phyloP scores from a whole-genome alignment of 352 stramenopile genomes.

The Phytopythium oedochilum region DNA sequence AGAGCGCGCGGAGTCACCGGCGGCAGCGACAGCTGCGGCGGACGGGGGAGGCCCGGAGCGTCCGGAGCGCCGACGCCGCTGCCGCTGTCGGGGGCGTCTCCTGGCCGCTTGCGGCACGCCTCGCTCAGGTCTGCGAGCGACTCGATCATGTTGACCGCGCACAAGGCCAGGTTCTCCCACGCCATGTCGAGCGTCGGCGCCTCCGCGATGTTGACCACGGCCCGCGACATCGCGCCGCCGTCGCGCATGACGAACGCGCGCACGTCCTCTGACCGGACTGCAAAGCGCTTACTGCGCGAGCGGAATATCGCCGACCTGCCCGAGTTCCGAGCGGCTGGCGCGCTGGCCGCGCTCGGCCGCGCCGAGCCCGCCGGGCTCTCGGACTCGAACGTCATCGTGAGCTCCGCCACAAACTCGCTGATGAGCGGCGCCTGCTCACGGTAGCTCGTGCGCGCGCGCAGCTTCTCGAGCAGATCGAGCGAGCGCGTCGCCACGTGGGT shows the following conservation, averaged over 20 bases:
- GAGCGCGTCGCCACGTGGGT: conserved; percentile 38
- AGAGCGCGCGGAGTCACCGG: conserved; percentile 49
- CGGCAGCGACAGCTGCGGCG: conserved; percentile 16
- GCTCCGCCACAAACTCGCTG: conserved; percentile 21
- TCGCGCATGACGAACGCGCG: conserved; percentile 35
- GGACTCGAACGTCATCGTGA: conserved; percentile 12
- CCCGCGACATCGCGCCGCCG: conserved; percentile 17
- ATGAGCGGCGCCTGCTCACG: conserved; percentile 21
- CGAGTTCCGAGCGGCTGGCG: not conserved
- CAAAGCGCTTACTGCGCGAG: conserved; percentile 25
- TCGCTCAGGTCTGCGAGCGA: conserved; percentile 28
- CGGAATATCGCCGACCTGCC: conserved; percentile 13
- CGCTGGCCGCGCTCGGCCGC: not conserved
- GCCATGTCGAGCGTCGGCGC: conserved; percentile 27
- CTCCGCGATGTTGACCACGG: conserved; percentile 26
- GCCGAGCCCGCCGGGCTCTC: conserved; percentile 1
- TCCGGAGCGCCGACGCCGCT: not conserved
- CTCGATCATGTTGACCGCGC: conserved; percentile 36
- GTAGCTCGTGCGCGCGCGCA: conserved; percentile 22
- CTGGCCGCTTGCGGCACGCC: not conserved
- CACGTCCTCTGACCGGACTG: conserved; percentile 16
- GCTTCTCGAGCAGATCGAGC: conserved; percentile 26
- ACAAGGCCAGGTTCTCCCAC: conserved; percentile 25
- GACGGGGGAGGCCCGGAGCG: not conserved
- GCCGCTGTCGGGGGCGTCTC: not conserved